These are phyloP conservation scores for Tolypocladium sp. DNA, from an alignment of 2,329 filamentous ascomycete species.

Conservation along the genomic window DNA sequence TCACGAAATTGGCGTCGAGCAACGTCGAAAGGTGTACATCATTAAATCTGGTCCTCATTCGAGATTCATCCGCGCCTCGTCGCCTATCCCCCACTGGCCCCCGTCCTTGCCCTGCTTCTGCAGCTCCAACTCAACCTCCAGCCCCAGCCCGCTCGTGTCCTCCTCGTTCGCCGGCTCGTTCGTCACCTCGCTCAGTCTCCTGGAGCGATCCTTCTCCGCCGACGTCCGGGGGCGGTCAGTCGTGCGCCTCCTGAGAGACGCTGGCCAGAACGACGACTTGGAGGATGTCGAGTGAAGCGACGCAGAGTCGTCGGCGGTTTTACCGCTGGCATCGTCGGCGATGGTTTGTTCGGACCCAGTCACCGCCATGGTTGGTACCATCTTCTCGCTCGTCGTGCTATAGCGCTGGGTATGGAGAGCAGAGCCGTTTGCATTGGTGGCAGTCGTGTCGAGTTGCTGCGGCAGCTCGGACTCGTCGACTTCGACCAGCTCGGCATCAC, in stretches of 20 bases:
- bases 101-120: slow-evolving; percentile 45
- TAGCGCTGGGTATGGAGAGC: slow-evolving; percentile 18
- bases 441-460: slow-evolving; percentile 30
- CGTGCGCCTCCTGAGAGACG: slow-evolving; percentile 28
- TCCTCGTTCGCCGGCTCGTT: slow-evolving; percentile 35
- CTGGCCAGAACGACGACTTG: slow-evolving; percentile 32
- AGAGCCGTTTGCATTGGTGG: slow-evolving; percentile 12
- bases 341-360: slow-evolving; percentile 12
- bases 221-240: slow-evolving; percentile 22
- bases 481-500: slow-evolving; percentile 91
- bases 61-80: slow-evolving; percentile 76
- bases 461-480: slow-evolving; percentile 27
- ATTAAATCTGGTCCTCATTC: slow-evolving; percentile 38
- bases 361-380: slow-evolving; percentile 17
- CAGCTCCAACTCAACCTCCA: slow-evolving; percentile 40
- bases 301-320: slow-evolving; percentile 29
- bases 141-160: slow-evolving; percentile 28
- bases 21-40: background rate
- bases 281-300: slow-evolving; percentile 41
- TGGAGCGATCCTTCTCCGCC: slow-evolving; percentile 24
- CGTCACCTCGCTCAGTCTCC: slow-evolving; percentile 32
- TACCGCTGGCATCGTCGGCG: slow-evolving; percentile 18
- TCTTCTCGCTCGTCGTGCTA: slow-evolving; percentile 27
- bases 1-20: background rate
- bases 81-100: slow-evolving; percentile 67